A percentile compares a stretch with the other conserved stretches of the same genome.
These are phyloP conservation scores for Raphanus hybrid DNA, from an alignment of 441 rosid genomes.

Conservation along the genomic window DNA sequence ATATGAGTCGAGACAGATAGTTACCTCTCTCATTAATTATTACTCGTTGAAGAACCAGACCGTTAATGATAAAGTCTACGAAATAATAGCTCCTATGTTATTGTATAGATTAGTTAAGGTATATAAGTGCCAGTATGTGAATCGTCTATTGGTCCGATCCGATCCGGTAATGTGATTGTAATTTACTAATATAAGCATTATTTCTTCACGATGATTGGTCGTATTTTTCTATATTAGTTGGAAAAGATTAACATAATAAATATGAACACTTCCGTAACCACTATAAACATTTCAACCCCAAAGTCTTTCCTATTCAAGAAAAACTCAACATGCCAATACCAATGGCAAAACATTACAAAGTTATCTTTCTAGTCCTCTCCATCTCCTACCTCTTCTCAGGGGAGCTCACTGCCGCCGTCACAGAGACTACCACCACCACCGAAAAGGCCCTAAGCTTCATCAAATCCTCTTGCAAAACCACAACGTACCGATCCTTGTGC, in stretches of 20 bases:
- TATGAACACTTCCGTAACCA: no score
- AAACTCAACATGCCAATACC: not conserved
- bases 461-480: constrained; percentile 1
- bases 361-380: constrained; percentile 1
- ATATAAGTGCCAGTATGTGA: not conserved
- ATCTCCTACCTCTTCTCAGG: not conserved
- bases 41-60: no score
- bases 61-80: no score
- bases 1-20: no score
- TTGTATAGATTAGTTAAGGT: not conserved
- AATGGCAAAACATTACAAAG: not conserved
- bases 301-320: not conserved
- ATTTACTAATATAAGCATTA: not conserved
- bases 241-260: no score
- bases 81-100: not conserved
- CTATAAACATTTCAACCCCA: no score
- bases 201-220: not conserved
- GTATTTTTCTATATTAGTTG: no score
- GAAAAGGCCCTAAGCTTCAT: not conserved
- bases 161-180: not conserved
- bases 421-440: not conserved
- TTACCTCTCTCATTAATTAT: no score
- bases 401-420: not conserved
- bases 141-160: not conserved
- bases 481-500: constrained; percentile 37